phyloP scores from a whole-genome alignment of 139 green algal species.

The Trebouxia sp. region DNA sequence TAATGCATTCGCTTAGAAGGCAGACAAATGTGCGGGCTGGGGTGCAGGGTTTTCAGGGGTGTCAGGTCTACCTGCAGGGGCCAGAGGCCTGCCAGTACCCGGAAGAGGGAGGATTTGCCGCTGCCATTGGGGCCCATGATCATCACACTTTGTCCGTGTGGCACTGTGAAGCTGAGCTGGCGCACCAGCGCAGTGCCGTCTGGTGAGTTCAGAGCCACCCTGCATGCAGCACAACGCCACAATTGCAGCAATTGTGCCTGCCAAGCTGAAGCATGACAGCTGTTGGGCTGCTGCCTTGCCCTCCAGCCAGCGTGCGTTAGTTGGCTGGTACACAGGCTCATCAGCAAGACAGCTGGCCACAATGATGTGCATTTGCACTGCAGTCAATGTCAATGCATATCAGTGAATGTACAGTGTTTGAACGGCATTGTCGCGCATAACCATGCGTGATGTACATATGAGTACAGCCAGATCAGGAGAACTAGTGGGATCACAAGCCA shows the following conservation, averaged over 20 bases:
- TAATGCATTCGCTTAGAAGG: no score
- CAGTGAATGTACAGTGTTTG: constrained; percentile 1
- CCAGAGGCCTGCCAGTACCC: constrained; percentile 88
- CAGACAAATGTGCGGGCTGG: no score
- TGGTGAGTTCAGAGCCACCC: constrained; percentile 84
- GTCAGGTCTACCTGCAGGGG: constrained; percentile 65
- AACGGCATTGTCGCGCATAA: no score
- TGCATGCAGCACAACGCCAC: constrained; percentile 23
- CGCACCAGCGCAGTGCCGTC: constrained; percentile 83
- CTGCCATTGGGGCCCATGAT: constrained; percentile 92
- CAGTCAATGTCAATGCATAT: neutral
- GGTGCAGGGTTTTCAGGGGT: neutral
- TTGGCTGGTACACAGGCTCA: no score
- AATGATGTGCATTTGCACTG: no score
- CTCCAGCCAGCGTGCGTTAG: no score
- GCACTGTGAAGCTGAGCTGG: constrained; percentile 81
- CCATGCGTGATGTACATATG: no score
- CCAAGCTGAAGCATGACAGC: neutral
- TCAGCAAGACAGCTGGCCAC: no score
- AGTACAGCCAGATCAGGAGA: no score
- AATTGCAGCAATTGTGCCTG: neutral
- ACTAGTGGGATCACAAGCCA: no score
- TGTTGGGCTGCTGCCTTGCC: no score
- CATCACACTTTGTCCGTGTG: constrained; percentile 66
- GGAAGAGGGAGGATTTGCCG: constrained; percentile 84